A percentile compares a stretch with the other conserved stretches of the same genome.
These are phyloP conservation scores for Coemansia sp. DNA, from an alignment of 192 early-diverging fungal genomes.

Conservation along the genomic window DNA sequence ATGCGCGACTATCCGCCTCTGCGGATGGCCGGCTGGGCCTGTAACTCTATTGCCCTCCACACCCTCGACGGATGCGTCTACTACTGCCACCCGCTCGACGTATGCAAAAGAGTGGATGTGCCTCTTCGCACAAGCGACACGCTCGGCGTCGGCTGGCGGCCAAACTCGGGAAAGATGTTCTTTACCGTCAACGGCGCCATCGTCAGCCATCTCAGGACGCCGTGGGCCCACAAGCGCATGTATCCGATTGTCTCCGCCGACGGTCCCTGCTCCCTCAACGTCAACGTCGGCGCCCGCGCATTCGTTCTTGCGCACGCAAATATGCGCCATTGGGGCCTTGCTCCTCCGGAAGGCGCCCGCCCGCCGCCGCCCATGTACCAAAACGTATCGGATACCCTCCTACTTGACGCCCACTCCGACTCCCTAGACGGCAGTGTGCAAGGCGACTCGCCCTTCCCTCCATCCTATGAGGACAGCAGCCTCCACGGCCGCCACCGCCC, in stretches of 20 bases:
- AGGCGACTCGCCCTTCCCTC: constrained; percentile 6
- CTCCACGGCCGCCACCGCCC: neutral
- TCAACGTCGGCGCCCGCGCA: constrained; percentile 46
- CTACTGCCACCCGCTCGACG: constrained; percentile 58
- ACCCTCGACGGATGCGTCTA: constrained; percentile 63
- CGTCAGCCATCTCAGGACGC: constrained; percentile 59
- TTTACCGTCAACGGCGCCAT: constrained; percentile 71
- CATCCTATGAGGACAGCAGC: constrained; percentile 23
- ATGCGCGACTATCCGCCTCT: constrained; percentile 67
- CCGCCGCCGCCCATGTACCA: constrained; percentile 58
- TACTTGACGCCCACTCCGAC: constrained; percentile 41
- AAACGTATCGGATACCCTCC: constrained; percentile 60
- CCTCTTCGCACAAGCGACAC: constrained; percentile 62
- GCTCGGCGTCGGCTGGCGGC: constrained; percentile 70
- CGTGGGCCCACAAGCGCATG: constrained; percentile 62
- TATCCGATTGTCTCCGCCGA: constrained; percentile 56
- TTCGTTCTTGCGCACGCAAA: constrained; percentile 52
- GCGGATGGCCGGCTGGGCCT: constrained; percentile 73
- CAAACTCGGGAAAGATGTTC: constrained; percentile 67
- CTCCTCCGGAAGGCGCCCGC: constrained; percentile 39
- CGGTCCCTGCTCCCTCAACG: constrained; percentile 42
- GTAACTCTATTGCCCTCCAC: constrained; percentile 68
- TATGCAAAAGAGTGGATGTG: constrained; percentile 51
- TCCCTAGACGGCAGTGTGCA: neutral
- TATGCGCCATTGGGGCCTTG: constrained; percentile 51